Percentiles rank a stretch among this genome's conserved stretches.
Conservation (phyloP, 2,329 filamentous ascomycete genomes). For the Cladosporium sp. region DNA sequence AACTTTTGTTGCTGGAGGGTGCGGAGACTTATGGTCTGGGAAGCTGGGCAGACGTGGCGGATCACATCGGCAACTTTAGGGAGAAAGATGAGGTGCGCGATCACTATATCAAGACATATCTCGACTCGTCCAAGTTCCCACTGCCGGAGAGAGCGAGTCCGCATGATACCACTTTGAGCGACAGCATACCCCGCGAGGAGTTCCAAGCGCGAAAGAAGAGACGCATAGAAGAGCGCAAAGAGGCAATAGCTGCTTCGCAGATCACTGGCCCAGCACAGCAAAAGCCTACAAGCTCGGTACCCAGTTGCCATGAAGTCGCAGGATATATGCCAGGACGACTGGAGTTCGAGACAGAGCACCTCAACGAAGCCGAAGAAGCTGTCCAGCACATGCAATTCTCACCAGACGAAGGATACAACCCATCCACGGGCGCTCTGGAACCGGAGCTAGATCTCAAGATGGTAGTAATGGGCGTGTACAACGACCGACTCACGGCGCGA, state of each 20-base stretch:
- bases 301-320: constrained; percentile 95
- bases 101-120: constrained; percentile 85
- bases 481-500: constrained; percentile 80
- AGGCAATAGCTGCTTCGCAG: constrained; percentile 77
- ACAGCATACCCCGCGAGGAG: constrained; percentile 80
- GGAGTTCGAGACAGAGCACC: constrained; percentile 96
- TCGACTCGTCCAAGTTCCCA: constrained; percentile 79
- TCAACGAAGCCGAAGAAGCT: constrained; percentile 96
- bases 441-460: constrained; percentile 97
- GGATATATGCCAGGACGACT: constrained; percentile 97
- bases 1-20: constrained; percentile 87
- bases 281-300: constrained; percentile 92
- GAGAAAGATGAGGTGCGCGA: constrained; percentile 94
- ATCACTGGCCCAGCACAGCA: constrained; percentile 72
- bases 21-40: constrained; percentile 94
- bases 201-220: constrained; percentile 92
- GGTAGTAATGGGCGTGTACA: constrained; percentile 98
- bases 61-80: constrained; percentile 94
- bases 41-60: constrained; percentile 96
- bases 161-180: constrained; percentile 70
- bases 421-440: constrained; percentile 77
- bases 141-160: constrained; percentile 83
- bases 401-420: constrained; percentile 87
- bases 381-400: constrained; percentile 99
- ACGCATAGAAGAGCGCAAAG: constrained; percentile 86